These are phyloP conservation scores for Porcisia deanei DNA, from an alignment of 208 protist species.

Conservation along the genomic window DNA sequence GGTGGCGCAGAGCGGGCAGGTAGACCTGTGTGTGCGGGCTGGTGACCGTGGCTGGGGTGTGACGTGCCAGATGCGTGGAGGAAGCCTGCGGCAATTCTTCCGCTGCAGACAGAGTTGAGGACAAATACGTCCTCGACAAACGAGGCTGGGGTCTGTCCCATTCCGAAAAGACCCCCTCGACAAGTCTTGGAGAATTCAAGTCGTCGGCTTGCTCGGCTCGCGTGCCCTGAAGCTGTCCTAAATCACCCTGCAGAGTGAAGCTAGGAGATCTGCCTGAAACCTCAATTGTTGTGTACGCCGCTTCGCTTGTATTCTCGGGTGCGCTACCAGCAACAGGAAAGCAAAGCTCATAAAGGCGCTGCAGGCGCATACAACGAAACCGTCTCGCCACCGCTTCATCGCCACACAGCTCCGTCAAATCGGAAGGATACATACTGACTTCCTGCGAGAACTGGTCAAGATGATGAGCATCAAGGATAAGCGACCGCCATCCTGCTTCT, in stretches of 20 bases:
- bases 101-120: conserved; percentile 6
- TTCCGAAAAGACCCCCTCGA: conserved; percentile 1
- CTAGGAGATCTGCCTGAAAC: background rate
- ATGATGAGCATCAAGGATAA: conserved; percentile 29
- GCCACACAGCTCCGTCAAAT: conserved; percentile 46
- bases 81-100: conserved; percentile 16
- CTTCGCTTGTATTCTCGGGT: background rate
- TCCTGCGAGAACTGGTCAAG: conserved; percentile 19
- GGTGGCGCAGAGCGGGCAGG: conserved; percentile 62
- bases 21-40: conserved; percentile 38
- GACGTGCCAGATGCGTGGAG: conserved; percentile 1
- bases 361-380: conserved; percentile 6
- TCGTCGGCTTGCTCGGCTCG: background rate
- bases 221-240: background rate
- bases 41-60: background rate
- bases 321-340: background rate
- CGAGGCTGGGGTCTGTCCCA: conserved; percentile 14
- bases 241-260: background rate
- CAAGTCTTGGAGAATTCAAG: background rate
- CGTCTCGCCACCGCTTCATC: conserved; percentile 17
- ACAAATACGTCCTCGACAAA: background rate
- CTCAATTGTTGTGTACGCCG: too few relatives aligned
- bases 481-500: conserved; percentile 11
- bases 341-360: conserved; percentile 9
- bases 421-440: conserved; percentile 19